Conservation (phyloP, 306 rosid species). For the Cercis canadensis region DNA sequence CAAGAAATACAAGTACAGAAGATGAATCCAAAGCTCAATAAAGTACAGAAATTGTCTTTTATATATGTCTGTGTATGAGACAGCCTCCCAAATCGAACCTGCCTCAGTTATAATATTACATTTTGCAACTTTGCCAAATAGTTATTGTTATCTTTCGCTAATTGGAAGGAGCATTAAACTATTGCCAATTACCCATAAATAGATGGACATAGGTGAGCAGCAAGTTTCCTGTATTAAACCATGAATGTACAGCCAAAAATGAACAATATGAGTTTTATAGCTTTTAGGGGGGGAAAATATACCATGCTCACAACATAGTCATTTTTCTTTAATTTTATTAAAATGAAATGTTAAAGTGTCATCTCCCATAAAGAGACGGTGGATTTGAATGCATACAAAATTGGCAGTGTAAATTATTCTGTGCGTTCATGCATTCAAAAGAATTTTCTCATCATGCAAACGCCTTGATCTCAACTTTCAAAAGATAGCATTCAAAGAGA, state of each 20-base stretch:
- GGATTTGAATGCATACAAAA: too few species aligned
- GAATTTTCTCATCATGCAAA: too few species aligned
- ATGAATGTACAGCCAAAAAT: background rate
- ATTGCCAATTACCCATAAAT: background rate
- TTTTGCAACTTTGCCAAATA: background rate
- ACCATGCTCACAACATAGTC: too few species aligned
- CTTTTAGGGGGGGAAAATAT: too few species aligned
- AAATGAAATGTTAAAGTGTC: too few species aligned
- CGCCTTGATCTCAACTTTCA: background rate
- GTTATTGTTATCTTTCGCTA: background rate
- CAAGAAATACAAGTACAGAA: constrained; percentile 42
- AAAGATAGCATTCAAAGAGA: background rate
- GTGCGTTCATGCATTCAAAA: background rate
- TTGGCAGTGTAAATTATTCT: background rate
- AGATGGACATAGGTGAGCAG: background rate
- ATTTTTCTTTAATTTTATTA: too few species aligned
- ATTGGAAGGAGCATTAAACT: too few species aligned
- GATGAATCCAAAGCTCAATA: constrained; percentile 48
- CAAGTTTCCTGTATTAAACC: background rate
- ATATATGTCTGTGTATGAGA: constrained; percentile 39
- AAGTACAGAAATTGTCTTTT: constrained; percentile 44
- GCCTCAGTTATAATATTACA: constrained; percentile 20
- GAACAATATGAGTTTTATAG: too few species aligned
- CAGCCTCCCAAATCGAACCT: constrained; percentile 33
- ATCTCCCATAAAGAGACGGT: background rate